Base-by-base conservation (phyloP, 257 asterid species). In the Lithospermum erythrorhizon region DNA sequence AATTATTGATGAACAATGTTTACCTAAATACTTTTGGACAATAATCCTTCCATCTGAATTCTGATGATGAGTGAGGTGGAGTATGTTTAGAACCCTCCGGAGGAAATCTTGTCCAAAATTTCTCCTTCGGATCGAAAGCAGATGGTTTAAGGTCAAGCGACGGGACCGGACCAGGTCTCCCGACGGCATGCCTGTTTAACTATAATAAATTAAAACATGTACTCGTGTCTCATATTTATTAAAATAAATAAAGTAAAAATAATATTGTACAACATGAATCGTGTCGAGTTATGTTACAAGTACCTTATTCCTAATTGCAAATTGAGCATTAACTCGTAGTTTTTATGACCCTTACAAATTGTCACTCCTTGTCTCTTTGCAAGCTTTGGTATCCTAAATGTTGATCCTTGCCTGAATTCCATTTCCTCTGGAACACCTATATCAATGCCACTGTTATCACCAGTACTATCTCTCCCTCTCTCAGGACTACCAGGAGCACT, bases 1-100 rank as follows among this genome's bases (percentile, higher is more conserved):
- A 6, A 6, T 27, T 6, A 2, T 27, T 3, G 6, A 27, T 21
- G 47, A 14, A 49, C 52, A 54, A 22, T 17, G 0, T 35, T 35
- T 48, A 86, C 98, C 98, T 81, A 75, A 91, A 91, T 22, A 88
- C 98, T 78, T 86, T 88, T 19, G 98, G 98, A 62, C 98, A 88
- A 65, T 91, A 91, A 52, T 88, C 98, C 70, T 91, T 91, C 98
- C 98, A 91, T 72, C 81, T 86, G 58, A 91, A 91, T 54, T 91
- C 96, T 48, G 86, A 74, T 1, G 96, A 88, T 35, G 78, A 76
- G 60, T 91, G 98, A 0, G 90, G 95, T 9, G 98, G 98, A 45
- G 98, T 91, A 66, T 30, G 70, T 62, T 91, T 91, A 19, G 95
- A 86, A 35, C 98, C 98, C 68, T 91, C 98, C 0, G 95, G 32